phyloP scores from a whole-genome alignment of 1,139 yeast genomes.

The Scheffersomyces quercinus region DNA sequence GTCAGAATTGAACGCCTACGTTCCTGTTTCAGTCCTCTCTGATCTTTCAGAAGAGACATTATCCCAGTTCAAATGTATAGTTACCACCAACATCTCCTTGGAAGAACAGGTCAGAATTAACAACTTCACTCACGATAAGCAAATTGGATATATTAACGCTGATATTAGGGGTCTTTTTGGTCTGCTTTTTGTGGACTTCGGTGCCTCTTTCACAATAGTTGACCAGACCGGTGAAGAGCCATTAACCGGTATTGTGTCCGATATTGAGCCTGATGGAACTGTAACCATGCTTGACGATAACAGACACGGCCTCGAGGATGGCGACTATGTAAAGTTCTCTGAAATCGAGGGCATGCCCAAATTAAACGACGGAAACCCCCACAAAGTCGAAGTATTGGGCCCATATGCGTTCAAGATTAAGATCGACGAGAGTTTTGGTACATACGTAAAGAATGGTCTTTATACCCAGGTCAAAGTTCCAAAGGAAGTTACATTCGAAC shows the following conservation, averaged over 20 bases:
- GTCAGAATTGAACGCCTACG: slow-evolving; percentile 84
- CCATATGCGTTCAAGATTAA: slow-evolving; percentile 87
- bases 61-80: slow-evolving; percentile 72
- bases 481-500: slow-evolving; percentile 56
- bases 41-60: slow-evolving; percentile 53
- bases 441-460: slow-evolving; percentile 79
- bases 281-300: slow-evolving; percentile 90
- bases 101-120: slow-evolving; percentile 79
- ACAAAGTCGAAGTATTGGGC: slow-evolving; percentile 81
- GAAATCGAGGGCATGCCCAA: slow-evolving; percentile 75
- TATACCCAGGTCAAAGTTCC: slow-evolving; percentile 94
- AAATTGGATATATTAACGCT: slow-evolving; percentile 78
- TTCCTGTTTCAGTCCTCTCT: slow-evolving; percentile 73
- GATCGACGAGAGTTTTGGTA: slow-evolving; percentile 55
- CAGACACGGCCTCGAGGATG: slow-evolving; percentile 93
- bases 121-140: slow-evolving; percentile 68
- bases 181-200: slow-evolving; percentile 86
- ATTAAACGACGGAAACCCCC: slow-evolving; percentile 71
- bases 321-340: slow-evolving; percentile 83
- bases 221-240: slow-evolving; percentile 96
- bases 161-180: slow-evolving; percentile 90
- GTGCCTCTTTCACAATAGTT: slow-evolving; percentile 72
- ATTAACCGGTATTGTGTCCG: slow-evolving; percentile 79
- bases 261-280: slow-evolving; percentile 84
- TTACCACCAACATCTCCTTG: slow-evolving; percentile 73